Conservation (phyloP, 768 basidiomycete species). For the Lyophyllum semitale region DNA sequence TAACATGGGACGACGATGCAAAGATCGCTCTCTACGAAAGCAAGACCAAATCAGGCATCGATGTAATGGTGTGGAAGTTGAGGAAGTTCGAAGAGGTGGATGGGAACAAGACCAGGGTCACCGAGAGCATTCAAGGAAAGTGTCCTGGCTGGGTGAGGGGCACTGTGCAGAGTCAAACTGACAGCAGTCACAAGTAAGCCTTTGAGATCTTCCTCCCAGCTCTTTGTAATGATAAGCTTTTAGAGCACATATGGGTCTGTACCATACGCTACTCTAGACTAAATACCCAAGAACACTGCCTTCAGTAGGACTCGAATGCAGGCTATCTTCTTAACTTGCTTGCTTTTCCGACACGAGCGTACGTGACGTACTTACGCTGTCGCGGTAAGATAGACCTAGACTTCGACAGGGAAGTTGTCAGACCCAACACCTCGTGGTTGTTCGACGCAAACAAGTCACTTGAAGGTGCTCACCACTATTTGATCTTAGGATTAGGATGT, state of each 20-base stretch:
- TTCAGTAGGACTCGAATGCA: not conserved
- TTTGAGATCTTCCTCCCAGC: constrained; percentile 1
- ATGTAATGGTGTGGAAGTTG: constrained; percentile 31
- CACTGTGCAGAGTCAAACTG: constrained; percentile 28
- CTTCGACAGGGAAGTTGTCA: too few relatives aligned
- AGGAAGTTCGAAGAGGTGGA: constrained; percentile 28
- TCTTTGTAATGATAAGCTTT: not conserved
- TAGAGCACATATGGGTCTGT: constrained; percentile 32
- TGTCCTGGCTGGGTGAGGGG: constrained; percentile 26
- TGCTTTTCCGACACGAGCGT: too few relatives aligned
- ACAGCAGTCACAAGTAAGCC: constrained; percentile 26
- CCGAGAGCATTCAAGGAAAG: constrained; percentile 31
- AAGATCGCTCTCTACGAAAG: constrained; percentile 32
- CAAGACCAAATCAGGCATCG: constrained; percentile 14
- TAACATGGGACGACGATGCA: constrained; percentile 33
- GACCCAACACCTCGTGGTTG: too few relatives aligned
- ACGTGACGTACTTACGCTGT: too few relatives aligned
- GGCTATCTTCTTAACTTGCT: too few relatives aligned
- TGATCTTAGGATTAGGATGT: too few relatives aligned
- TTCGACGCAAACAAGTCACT: too few relatives aligned
- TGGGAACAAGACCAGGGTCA: constrained; percentile 28
- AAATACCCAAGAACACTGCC: not conserved
- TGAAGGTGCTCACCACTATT: too few relatives aligned
- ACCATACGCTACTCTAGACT: constrained; percentile 26
- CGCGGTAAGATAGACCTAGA: too few relatives aligned